Base-by-base conservation (phyloP, 1,284 basidiomycete species). In the Meira nashicola region DNA sequence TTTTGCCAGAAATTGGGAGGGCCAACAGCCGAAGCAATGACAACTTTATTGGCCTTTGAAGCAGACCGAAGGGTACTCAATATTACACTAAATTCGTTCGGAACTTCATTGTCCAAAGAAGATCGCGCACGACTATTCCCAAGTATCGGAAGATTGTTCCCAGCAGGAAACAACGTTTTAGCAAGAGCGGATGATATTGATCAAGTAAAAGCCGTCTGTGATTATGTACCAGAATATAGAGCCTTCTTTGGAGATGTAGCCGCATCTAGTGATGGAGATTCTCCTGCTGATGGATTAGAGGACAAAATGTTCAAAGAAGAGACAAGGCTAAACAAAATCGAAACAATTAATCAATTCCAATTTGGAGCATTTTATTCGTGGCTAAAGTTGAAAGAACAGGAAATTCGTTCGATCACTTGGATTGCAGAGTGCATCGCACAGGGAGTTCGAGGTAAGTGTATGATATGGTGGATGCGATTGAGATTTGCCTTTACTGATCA, bases 81-180 rank as follows among this genome's bases (percentile, higher is more conserved):
- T 82, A 97, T 98, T 80, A 96, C 95, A 39, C 91, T 99, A 83
- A 99, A 99, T 83, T 97, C 94, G 23, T 95, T 98, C 79, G 89
- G 89, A 66, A 97, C 95, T 10, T 90, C 91, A 73, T 85, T 99
- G 59, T 84, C 88, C 46, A 99, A 98, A 79, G 94, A 98, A 77
- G 88, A 92, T 74, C 89, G 95, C 39, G 92, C 92, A n/a, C 87
- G 88, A 67, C 85, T 99, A 46, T 98, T 95, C 84, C 95, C 95
- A 6, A 84, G 87, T 19, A 89, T 98, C 59, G 95, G 95, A 11
- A 86, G 89, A 59, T 84, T 99, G 51, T 98, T 88, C 82, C 95
- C 95, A 0, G 92, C 89, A 66, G 95, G 95, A 53, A 97, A 97
- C 82, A 94, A 95, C 73, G 84, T 86, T 37, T 86, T 99, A 38